Percentiles rank a stretch among this genome's conserved stretches.
phyloP scores from a whole-genome alignment of 2,329 filamentous ascomycete genomes.

The Emergomyces orientalis region DNA sequence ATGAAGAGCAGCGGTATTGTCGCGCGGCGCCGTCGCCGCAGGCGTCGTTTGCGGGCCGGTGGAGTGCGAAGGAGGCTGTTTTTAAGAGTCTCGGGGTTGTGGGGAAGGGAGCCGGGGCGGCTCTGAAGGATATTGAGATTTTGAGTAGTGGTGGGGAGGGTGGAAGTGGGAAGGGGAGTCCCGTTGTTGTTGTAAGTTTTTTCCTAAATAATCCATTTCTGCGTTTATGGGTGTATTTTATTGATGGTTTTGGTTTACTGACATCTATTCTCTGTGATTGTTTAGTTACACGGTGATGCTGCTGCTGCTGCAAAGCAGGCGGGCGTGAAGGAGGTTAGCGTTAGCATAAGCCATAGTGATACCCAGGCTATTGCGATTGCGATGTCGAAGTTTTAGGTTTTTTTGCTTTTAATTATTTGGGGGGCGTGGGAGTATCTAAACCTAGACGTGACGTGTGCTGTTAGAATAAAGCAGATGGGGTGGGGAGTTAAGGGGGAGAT shows the following conservation, averaged over 20 bases:
- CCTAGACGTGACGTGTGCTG: not conserved
- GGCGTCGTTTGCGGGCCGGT: slow-evolving; percentile 87
- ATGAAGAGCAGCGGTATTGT: slow-evolving; percentile 78
- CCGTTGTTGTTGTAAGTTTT: slow-evolving; percentile 68
- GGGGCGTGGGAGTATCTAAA: not conserved
- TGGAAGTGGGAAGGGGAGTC: slow-evolving; percentile 59
- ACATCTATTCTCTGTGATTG: slow-evolving; percentile 10
- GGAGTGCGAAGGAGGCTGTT: slow-evolving; percentile 96
- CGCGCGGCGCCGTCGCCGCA: slow-evolving; percentile 66
- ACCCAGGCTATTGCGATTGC: slow-evolving; percentile 91
- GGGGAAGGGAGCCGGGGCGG: slow-evolving; percentile 78
- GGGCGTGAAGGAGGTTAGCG: slow-evolving; percentile 76
- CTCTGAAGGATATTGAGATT: slow-evolving; percentile 93
- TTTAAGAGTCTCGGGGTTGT: slow-evolving; percentile 92
- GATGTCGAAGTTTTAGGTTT: slow-evolving; percentile 59
- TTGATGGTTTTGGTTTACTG: slow-evolving; percentile 1
- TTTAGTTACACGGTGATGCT: slow-evolving; percentile 76
- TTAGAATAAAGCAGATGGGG: not conserved
- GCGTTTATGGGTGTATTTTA: slow-evolving; percentile 1
- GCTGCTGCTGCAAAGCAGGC: slow-evolving; percentile 73
- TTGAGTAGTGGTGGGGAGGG: slow-evolving; percentile 59
- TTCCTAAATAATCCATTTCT: slow-evolving; percentile 4
- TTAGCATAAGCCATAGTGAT: slow-evolving; percentile 95
- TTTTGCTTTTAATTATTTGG: not conserved
- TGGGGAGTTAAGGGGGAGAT: not conserved